Percentiles rank a stretch among this genome's conserved stretches.
phyloP scores from a whole-genome alignment of 179 eudicot genomes.

The Drosera spatulata region DNA sequence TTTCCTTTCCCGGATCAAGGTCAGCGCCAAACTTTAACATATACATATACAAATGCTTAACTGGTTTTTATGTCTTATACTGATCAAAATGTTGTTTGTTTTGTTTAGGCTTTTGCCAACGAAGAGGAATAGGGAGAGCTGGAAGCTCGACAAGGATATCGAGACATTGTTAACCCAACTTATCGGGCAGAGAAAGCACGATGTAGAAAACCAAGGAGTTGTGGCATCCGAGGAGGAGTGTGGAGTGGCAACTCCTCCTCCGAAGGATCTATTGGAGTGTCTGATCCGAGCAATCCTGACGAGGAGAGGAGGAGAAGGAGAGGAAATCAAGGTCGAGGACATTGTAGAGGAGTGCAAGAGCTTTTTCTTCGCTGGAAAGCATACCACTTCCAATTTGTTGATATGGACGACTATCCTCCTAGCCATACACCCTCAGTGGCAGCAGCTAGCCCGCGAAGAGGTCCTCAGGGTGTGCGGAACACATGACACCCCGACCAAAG shows the following conservation, averaged over 20 bases:
- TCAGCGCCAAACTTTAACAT: constrained; percentile 6
- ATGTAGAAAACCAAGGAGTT: constrained; percentile 1
- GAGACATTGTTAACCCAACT: constrained; percentile 15
- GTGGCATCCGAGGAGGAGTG: no score
- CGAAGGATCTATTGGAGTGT: constrained; percentile 7
- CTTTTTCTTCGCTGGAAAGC: constrained; percentile 10
- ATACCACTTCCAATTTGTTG: constrained; percentile 58
- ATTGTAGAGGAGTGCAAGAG: constrained; percentile 73
- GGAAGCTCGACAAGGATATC: constrained; percentile 25
- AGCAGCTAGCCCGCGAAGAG: constrained; percentile 68
- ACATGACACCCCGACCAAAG: constrained; percentile 64
- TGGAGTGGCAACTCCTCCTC: not conserved
- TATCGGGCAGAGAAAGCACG: constrained; percentile 14
- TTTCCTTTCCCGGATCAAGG: constrained; percentile 61
- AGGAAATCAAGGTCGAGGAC: constrained; percentile 27
- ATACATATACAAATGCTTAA: no score
- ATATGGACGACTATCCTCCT: constrained; percentile 58
- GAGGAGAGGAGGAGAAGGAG: not conserved
- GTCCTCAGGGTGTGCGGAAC: constrained; percentile 59
- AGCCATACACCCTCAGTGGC: constrained; percentile 75
- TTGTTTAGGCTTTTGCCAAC: constrained; percentile 22
- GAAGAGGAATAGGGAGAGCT: constrained; percentile 20
- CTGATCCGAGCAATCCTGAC: constrained; percentile 6
- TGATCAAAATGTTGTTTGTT: not conserved
- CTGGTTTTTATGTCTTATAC: no score